Percentiles rank a stretch among this genome's conserved stretches.
These are phyloP conservation scores for Coriaria nepalensis DNA, from an alignment of 306 rosid species.

Conservation along the genomic window DNA sequence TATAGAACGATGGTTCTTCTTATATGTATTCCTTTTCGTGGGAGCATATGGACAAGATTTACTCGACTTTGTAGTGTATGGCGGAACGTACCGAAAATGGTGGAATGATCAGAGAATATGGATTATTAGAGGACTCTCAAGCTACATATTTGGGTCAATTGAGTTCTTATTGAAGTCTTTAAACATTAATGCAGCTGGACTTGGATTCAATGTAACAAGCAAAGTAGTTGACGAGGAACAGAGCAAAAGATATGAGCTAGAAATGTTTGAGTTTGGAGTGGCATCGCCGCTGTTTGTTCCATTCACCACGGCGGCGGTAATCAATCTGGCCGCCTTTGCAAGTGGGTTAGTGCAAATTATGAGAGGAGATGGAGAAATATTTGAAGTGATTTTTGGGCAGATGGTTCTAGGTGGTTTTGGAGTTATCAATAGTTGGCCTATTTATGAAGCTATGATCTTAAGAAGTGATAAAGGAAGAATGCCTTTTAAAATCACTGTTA, in stretches of 20 bases:
- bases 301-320: conserved; percentile 14
- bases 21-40: conserved; percentile 20
- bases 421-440: conserved; percentile 9
- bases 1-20: conserved; percentile 17
- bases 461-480: conserved; percentile 20
- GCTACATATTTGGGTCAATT: conserved; percentile 14
- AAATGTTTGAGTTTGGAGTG: conserved; percentile 25
- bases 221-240: conserved; percentile 25
- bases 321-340: conserved; percentile 17
- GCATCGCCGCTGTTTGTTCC: conserved; percentile 27
- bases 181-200: conserved; percentile 20
- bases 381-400: conserved; percentile 12
- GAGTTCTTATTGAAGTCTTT: conserved; percentile 19
- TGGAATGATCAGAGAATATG: conserved; percentile 36
- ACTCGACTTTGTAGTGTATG: conserved; percentile 16
- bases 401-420: conserved; percentile 19
- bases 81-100: conserved; percentile 17
- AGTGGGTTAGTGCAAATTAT: conserved; percentile 4
- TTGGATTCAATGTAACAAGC: conserved; percentile 27
- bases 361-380: not conserved
- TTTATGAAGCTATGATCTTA: conserved; percentile 19
- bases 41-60: conserved; percentile 24
- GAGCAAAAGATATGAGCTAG: conserved; percentile 28
- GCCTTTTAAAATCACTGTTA: not conserved
- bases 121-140: conserved; percentile 24